Conservation (phyloP, 2,329 filamentous ascomycete genomes). For the Xylariales sp. region DNA sequence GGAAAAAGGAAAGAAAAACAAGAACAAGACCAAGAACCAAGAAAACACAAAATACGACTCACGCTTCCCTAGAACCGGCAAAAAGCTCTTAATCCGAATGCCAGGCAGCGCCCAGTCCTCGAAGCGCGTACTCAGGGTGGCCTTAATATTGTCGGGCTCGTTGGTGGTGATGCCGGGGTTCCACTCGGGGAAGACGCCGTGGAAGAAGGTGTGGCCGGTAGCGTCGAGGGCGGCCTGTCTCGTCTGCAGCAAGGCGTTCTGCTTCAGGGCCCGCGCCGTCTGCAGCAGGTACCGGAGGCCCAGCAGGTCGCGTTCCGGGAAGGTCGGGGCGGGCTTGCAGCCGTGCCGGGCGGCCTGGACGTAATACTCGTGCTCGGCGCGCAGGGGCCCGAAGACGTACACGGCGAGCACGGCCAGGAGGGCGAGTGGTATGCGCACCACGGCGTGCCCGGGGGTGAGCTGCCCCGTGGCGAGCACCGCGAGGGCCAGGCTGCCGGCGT, state of each 20-base stretch:
- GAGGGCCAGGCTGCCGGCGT: constrained; percentile 26
- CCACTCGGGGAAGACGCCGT: constrained; percentile 42
- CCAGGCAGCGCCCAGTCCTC: constrained; percentile 62
- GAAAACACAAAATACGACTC: constrained; percentile 9
- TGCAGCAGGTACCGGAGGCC: constrained; percentile 45
- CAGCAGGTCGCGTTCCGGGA: constrained; percentile 38
- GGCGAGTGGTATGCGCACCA: constrained; percentile 19
- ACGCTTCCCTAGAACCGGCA: constrained; percentile 59
- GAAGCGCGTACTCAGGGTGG: constrained; percentile 61
- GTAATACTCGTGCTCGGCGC: constrained; percentile 39
- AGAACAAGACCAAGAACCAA: neutral
- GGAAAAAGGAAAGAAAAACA: neutral
- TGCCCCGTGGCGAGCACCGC: constrained; percentile 15
- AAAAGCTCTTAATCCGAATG: constrained; percentile 52
- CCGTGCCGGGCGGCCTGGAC: constrained; percentile 34
- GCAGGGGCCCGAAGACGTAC: constrained; percentile 39
- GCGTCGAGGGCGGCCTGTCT: constrained; percentile 29
- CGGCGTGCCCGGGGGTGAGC: neutral
- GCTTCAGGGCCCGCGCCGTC: constrained; percentile 34
- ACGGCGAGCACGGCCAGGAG: constrained; percentile 29
- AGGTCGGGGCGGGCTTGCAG: constrained; percentile 40
- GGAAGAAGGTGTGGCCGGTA: constrained; percentile 43
- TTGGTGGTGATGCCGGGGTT: constrained; percentile 39
- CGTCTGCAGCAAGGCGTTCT: constrained; percentile 40
- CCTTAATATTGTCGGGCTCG: constrained; percentile 62